phyloP scores from a whole-genome alignment of 208 protist genomes.

The Leptomonas seymouri region DNA sequence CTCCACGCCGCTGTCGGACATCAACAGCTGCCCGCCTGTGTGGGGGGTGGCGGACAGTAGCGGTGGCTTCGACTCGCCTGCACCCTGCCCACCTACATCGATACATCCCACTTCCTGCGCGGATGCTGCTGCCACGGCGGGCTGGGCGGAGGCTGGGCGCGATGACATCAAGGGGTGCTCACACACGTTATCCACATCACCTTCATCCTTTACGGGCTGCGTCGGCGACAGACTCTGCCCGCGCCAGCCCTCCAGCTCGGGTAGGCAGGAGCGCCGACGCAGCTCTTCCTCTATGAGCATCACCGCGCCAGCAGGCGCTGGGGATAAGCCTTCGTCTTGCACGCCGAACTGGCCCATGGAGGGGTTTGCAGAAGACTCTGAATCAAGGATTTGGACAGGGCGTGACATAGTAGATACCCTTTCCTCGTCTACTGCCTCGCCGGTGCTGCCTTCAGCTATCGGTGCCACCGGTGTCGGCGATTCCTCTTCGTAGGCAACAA shows the following conservation, averaged over 20 bases:
- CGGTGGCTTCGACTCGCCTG: too few relatives aligned
- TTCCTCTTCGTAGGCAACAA: constrained; percentile 43
- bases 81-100: too few relatives aligned
- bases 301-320: constrained; percentile 5
- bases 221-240: not conserved
- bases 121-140: not conserved
- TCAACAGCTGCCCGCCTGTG: too few relatives aligned
- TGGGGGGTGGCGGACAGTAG: too few relatives aligned
- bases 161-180: not conserved
- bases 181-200: not conserved
- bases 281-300: constrained; percentile 25
- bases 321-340: constrained; percentile 3
- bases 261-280: constrained; percentile 22
- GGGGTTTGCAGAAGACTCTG: constrained; percentile 40
- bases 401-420: not conserved
- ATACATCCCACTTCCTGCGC: too few relatives aligned
- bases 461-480: constrained; percentile 10
- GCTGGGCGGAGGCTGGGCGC: not conserved
- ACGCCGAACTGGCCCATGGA: constrained; percentile 30
- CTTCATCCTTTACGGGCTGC: not conserved
- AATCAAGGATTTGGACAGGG: constrained; percentile 38
- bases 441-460: not conserved
- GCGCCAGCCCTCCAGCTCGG: constrained; percentile 26
- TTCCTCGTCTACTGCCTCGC: not conserved
- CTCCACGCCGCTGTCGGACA: not conserved